Conservation (phyloP, 768 basidiomycete species). For the Tephrocybe rancida region DNA sequence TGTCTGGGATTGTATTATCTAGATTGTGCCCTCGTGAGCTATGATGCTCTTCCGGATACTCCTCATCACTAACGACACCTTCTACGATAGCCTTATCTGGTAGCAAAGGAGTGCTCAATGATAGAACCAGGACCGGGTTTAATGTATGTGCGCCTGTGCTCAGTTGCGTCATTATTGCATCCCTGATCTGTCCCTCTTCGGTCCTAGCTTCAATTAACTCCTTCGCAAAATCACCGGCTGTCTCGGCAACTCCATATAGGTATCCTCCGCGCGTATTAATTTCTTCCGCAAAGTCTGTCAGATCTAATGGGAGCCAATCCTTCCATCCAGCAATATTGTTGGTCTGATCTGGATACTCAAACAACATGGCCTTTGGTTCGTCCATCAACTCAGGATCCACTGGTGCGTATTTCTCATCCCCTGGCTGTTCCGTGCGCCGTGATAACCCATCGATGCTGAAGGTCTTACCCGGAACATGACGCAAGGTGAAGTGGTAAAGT, state of each 20-base stretch:
- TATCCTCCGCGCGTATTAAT: background rate
- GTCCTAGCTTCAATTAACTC: background rate
- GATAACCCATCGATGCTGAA: constrained; percentile 6
- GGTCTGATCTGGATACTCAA: background rate
- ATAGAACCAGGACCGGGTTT: background rate
- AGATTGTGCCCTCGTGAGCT: too few relatives aligned
- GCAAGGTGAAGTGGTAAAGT: constrained; percentile 35
- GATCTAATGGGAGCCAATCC: background rate
- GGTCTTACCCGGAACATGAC: constrained; percentile 31
- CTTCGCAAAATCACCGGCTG: background rate
- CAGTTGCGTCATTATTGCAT: too few relatives aligned
- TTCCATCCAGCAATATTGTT: background rate
- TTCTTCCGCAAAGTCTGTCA: background rate
- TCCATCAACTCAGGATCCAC: background rate
- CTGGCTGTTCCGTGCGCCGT: background rate
- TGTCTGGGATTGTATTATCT: too few relatives aligned
- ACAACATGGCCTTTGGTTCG: background rate
- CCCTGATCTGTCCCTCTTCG: background rate
- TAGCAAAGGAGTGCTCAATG: background rate
- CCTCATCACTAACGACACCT: background rate
- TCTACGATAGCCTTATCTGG: background rate
- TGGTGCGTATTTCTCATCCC: background rate
- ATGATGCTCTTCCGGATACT: background rate
- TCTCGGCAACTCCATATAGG: background rate
- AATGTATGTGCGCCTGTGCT: too few relatives aligned